Base-by-base conservation (phyloP, 148 eudicot genomes). In the Cornus suecica region DNA sequence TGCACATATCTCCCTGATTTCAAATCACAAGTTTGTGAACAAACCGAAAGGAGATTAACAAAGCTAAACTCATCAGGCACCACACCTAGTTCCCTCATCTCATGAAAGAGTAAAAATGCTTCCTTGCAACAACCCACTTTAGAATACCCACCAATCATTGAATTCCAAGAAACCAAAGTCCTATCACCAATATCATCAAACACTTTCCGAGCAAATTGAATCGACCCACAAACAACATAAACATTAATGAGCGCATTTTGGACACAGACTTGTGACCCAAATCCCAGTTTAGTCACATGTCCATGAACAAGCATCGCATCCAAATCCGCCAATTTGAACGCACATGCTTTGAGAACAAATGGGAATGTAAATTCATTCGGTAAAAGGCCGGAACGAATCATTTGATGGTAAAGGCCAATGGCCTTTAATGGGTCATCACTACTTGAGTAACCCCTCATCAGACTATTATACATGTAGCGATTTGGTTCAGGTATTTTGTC, bases 91-190 rank as follows among this genome's bases (percentile, higher is more conserved):
- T 74, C 69, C 67, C 80, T 75, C 88, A 86, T 86, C 25, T 76
- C 74, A 20, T 22, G 27, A 60, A 86, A 86, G 31, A 81, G 77
- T 24, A 64, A 80, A 76, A 80, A 74, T 0, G 86, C 84, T 65
- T 81, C 76, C 68, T 75, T 22, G 42, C 64, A 73, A 28, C 23
- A 65, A 58, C 83, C 88, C 68, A 72, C 51, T 27, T 81, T 80
- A 22, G 82, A 76, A 67, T 83, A 86, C 37, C 84, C 86, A 74
- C 82, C 77, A 62, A 86, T 86, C 84, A 86, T 78, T 5, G 86
- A 72, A 73, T 86, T 86, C 88, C 88, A 86, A 27, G 88, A 78
- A 42, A 86, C 86, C 58, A 81, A 48, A 18, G 82, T 80, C 70
- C 41, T 75, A 15, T 70, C 80, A 70, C 37, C 30, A 61, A 81